Base-by-base conservation (phyloP, 768 basidiomycete species). In the Auriscalpium orientale region DNA sequence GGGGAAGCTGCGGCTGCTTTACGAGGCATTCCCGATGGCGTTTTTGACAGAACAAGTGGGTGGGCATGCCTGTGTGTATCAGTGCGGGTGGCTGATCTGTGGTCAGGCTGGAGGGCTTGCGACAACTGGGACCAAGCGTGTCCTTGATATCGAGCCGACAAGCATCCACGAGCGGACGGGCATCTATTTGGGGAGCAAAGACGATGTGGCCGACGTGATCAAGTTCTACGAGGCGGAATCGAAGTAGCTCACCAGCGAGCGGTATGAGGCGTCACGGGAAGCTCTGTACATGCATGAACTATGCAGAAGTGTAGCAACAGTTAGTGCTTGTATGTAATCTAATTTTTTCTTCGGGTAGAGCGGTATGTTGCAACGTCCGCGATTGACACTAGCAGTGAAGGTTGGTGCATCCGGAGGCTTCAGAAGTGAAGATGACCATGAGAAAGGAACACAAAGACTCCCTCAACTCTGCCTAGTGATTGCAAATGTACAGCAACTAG, bases 11-110 rank as follows among this genome's bases (percentile, higher is more conserved):
- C 81, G 97, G 66, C 73, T 98, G 67, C 75, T 99, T 47, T 99
- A 98, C 64, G 97, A 98, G 72, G 95, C 92, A 3, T 98, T 97
- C 79, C 95, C 95, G 18, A 97, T 98, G 95, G 89, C 93, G 9
- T 95, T 87, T 74, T 72, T 98, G 68, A 93, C 84, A 2, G 95
- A 98, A 66, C 93, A 95, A 81, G 90, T 88, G 58, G 49, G 78
- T 65, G 49, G 46, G 7, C 28, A 8, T 18, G 21, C 13, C 51
- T 8, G 46, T 7, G n/a, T 52, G 18, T 52, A 38, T 51, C 35
- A 49, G 52, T 45, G 38, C 18, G 11, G 22, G 22, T 44, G 33
- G 66, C 65, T 62, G 49, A 66, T 60, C 38, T 51, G 58, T 55
- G 35, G 58, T 20, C 67, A 97, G 87, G 97, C 97, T 35, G 97